Base-by-base conservation (phyloP, 495 filamentous ascomycete species). In the Monascus purpureus region DNA sequence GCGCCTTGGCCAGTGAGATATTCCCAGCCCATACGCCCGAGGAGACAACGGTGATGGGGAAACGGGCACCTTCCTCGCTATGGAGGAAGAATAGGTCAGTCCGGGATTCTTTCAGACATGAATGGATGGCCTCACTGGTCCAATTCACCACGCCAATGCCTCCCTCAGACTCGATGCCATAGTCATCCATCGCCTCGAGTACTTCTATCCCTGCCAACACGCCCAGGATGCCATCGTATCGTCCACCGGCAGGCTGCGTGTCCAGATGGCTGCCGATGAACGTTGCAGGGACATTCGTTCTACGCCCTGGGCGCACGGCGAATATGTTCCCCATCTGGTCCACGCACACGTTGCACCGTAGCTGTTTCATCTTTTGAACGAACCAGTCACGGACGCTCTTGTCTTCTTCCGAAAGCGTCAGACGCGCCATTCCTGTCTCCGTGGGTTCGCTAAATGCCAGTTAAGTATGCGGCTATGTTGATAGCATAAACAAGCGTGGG, bases 321-420 rank as follows among this genome's bases (percentile, higher is more conserved):
- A 85, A 88, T 37, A 77, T 80, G 35, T 88, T 88, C 2, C 75
- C 76, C 73, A 81, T 79, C 25, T 68, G 50, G 44, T 81, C 76
- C 9, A 73, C 49, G 4, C 61, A 68, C 17, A 73, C 59, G 6
- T 65, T 53, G 49, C 80, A 85, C 13, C 73, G 77, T 2, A 86
- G 50, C 2, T 54, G 53, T 43, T 65, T 55, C 8, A 74, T 77
- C 8, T 73, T 75, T 17, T 75, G 47, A 6, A 78, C 67, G 39
- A 88, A 84, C 80, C 80, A 88, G 40, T 82, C 71, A 19, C 81
- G 71, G 13, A 68, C 80, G 39, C 67, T 45, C 43, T 77, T 81
- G 51, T 86, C 82, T 13, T 73, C 61, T 43, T 82, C 68, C 17
- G 74, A 74, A 15, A 88, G 55, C 12, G 82, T 60, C 2, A 86